Base-by-base conservation (phyloP, 2,329 filamentous ascomycete genomes). In the Aspergillus sergii region DNA sequence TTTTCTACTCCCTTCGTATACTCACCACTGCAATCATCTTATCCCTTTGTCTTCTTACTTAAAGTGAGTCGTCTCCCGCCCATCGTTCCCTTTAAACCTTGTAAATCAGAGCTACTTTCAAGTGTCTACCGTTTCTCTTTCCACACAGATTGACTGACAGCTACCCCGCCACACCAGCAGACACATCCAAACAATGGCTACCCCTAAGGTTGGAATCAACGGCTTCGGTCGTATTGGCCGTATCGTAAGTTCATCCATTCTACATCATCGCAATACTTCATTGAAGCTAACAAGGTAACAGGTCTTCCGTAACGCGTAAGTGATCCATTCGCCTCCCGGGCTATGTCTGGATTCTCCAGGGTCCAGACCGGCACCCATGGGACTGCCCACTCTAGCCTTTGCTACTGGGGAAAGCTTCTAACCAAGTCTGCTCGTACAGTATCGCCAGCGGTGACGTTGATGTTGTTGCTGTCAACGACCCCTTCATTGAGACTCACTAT, bases 211-310 rank as follows among this genome's bases (percentile, higher is more conserved):
- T 81, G 93, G 93, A 83, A 97, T 97, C 91, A 98, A 97, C 91
- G 94, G 95, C 83, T 99, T 99, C 88, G 95, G 95, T 86, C 94
- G 95, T 84, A 99, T 99, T 84, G 95, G 95, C 79, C 92, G 95
- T 83, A 97, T 99, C 82, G 88, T 84, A 76, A 77, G 81, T 81
- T 28, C 45, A 23, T 28, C 45, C 54, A 4, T 21, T 30, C n/a
- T 43, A 16, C 23, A 19, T 9, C 11, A 3, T 26, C 12, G 23
- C 32, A 23, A 45, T 23, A 16, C 10, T 56, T 19, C 34, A 48
- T 54, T 36, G 28, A 51, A 54, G 64, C 75, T 78, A 73, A 76
- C 68, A 54, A 39, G 32, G 43, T 64, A 19, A 39, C 61, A 83
- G 82, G 90, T 98, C 87, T 95, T 98, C 91, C 93, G 94, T 86